Evolutionary conservation across 225 moss, liverwort and hornwort genomes (phyloP), one percentile per base, ranked within the genome.

Genomic region (Anthoceros angustus): DNA sequence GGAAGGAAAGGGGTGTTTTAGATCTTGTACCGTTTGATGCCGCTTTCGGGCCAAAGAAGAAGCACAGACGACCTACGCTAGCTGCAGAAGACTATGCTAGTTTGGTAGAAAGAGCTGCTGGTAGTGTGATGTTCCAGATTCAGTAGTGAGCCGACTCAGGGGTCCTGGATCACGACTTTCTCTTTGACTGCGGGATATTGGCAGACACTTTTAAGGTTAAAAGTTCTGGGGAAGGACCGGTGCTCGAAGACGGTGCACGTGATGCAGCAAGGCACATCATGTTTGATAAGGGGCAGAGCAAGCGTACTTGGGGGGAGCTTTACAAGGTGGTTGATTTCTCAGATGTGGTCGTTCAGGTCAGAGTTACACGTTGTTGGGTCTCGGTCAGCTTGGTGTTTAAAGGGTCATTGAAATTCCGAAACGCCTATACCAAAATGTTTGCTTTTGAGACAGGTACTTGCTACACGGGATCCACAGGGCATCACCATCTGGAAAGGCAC

Each of bases 301-400:
- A 89, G 76, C 95, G 95, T 43, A 98, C 91, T 24, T 98, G 95
- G 95, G 95, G 95, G 65, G 95, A 98, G 81, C 84, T 98, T 7
- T 98, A 92, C 85, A 98, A 98, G 86, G 95, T 98, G 10, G 81
- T 98, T 40, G 95, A 98, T 77, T 98, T 91, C 41, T 98, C 95
- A 26, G 91, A 98, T 74, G 95, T 92, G 42, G 95, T 98, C 15
- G 87, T 98, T 39, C 85, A 98, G 87, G 95, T 98, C 68, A 26
- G 6, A 32, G 32, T 4, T 32, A 32, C 4, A 32, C 4, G 4
- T 32, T 32, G 32, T 32, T 32, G 32, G 32, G 32, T 24, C 25
- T 24, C 5, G 39, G 7, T 12, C 18, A 6, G 2, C 55, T 39
- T 1, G 25, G 41, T 61, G 2, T 64, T 60, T 62, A 25, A 40